A percentile compares a stretch with the other conserved stretches of the same genome.
Conservation (phyloP, 78 protist species). For the Chrysochromulina tobinii region DNA sequence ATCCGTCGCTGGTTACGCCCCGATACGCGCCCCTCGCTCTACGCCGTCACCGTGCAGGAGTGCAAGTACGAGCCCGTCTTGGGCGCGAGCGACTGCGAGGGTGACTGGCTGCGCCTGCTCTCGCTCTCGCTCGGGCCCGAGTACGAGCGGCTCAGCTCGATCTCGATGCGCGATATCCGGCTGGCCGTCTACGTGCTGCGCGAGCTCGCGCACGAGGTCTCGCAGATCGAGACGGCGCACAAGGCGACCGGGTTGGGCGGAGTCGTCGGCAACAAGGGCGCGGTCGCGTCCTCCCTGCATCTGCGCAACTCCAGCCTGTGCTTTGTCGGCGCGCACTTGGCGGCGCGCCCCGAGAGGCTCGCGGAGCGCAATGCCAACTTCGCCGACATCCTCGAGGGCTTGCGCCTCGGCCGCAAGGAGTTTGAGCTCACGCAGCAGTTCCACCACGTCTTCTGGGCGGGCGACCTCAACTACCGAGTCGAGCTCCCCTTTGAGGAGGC, state of each 20-base stretch:
- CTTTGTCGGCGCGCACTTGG: background rate
- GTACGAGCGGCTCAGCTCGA: background rate
- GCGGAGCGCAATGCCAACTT: constrained; percentile 21
- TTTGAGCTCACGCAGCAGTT: background rate
- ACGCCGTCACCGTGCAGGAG: too few species aligned
- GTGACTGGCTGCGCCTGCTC: too few species aligned
- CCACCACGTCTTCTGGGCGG: background rate
- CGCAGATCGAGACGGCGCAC: background rate
- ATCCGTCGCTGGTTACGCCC: too few species aligned
- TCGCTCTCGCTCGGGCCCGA: background rate
- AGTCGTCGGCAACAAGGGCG: constrained; percentile 26
- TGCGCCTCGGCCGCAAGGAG: background rate
- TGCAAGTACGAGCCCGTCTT: too few species aligned
- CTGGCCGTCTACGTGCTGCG: background rate
- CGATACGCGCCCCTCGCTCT: too few species aligned
- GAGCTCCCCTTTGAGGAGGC: background rate
- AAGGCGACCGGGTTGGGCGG: background rate
- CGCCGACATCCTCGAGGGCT: background rate
- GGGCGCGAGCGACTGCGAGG: too few species aligned
- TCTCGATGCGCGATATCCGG: background rate
- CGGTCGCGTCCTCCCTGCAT: background rate
- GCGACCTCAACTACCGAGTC: background rate
- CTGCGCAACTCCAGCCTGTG: background rate
- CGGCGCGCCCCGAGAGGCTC: constrained; percentile 6
- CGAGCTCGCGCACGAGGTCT: background rate